Base-by-base conservation (phyloP, 371 early-diverging fungal species). In the Smittium culicis region DNA sequence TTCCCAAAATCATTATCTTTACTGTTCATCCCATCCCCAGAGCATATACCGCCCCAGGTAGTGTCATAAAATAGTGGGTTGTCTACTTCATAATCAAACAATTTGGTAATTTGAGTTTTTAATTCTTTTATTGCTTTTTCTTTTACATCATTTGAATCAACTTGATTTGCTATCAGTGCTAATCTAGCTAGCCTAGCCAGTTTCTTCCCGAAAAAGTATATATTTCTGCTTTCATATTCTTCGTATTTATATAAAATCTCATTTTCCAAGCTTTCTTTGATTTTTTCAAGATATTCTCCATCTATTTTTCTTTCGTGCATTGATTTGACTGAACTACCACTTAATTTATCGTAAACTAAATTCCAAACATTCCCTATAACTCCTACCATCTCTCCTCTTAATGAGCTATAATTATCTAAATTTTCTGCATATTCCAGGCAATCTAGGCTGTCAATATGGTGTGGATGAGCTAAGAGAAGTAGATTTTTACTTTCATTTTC, bases 201-300 rank as follows among this genome's bases (percentile, higher is more conserved):
- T 0, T 81, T 82, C 68, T 89, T 89, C 69, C 90, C 90, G 33
- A 84, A 83, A 71, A 86, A 87, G 67, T 89, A 89, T 25, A 79
- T 70, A 34, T 65, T 45, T 29, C 14, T 59, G 0, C 54, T 45
- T 5, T 32, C 34, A 24, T 81, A 81, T 0, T 45, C 55, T 1
- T 66, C 56, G 24, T 77, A 68, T 0, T 68, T 60, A 0, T 72
- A 3, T 25, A 25, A 28, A 62, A 2, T 72, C 35, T 87, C 78
- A 3, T 66, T 29, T 1, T 74, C 66, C 0, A 82, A 73, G 63
- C 83, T 80, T 14, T 72, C 69, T 2, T 61, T 72, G 0, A 82
- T 68, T 1, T 66, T 35, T 1, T 61, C 70, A 54, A 77, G 68
- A n/a, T 82, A 78, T 8, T 3, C 34, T 3, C 29, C 45, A 25